Evolutionary conservation across 306 rosid genomes (phyloP).

Genomic region (Quercus wislizeni): DNA sequence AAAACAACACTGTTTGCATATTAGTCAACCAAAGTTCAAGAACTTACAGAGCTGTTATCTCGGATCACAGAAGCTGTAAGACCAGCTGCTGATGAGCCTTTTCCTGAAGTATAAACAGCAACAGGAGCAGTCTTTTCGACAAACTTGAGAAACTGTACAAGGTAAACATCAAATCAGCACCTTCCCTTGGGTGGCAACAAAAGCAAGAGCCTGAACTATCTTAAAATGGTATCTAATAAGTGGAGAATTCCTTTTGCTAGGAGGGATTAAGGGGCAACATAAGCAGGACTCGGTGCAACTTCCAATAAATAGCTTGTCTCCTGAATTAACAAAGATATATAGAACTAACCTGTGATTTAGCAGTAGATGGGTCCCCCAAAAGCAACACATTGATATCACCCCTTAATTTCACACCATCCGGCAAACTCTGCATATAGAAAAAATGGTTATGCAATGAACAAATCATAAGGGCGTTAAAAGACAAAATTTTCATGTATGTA

Average conservation of each 20-base stretch:
- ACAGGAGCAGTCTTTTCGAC: constrained; percentile 96
- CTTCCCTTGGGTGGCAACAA: background rate
- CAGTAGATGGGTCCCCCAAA: constrained; percentile 98
- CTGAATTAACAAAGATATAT: background rate
- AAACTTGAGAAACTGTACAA: constrained; percentile 85
- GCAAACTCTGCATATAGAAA: constrained; percentile 62
- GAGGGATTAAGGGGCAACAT: constrained; percentile 3
- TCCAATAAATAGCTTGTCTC: constrained; percentile 14
- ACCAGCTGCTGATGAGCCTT: constrained; percentile 99
- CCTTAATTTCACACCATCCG: constrained; percentile 96
- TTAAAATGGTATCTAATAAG: background rate
- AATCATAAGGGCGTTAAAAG: background rate
- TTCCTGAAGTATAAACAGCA: constrained; percentile 98
- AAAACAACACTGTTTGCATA: background rate
- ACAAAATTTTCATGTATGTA: constrained; percentile 7
- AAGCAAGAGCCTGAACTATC: constrained; percentile 9
- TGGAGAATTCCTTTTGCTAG: background rate
- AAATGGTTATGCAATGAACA: constrained; percentile 19
- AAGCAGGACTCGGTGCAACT: background rate
- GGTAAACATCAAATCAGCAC: constrained; percentile 29
- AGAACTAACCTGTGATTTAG: constrained; percentile 82
- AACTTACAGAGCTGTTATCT: constrained; percentile 82
- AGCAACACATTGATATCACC: constrained; percentile 96
- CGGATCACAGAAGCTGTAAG: constrained; percentile 95
- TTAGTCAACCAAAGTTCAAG: constrained; percentile 24